phyloP scores from a whole-genome alignment of 2,329 filamentous ascomycete genomes.

The Fusarium cicatricum region DNA sequence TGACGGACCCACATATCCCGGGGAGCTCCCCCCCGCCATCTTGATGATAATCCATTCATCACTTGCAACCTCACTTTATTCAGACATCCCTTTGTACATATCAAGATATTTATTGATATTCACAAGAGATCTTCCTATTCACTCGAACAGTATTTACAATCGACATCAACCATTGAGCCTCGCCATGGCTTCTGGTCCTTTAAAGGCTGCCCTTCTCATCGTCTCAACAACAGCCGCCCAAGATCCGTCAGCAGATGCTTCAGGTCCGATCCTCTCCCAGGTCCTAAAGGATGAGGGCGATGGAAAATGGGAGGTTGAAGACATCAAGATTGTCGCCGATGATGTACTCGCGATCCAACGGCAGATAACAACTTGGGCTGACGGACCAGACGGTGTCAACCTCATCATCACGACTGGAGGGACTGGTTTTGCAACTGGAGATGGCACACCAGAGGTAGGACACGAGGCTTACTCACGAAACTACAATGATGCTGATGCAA shows the following conservation, averaged over 20 bases:
- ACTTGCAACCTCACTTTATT: slow-evolving; percentile 1
- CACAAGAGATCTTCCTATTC: not conserved
- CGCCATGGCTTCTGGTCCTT: slow-evolving; percentile 46
- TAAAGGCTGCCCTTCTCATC: slow-evolving; percentile 82
- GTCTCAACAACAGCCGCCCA: slow-evolving; percentile 89
- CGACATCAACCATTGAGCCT: not conserved
- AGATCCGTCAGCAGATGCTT: slow-evolving; percentile 81
- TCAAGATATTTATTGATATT: not conserved
- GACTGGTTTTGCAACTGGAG: slow-evolving; percentile 87
- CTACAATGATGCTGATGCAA: not conserved
- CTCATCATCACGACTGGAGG: slow-evolving; percentile 90
- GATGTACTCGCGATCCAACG: slow-evolving; percentile 77
- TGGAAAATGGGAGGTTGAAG: slow-evolving; percentile 74
- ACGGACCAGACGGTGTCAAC: slow-evolving; percentile 70
- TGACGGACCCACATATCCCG: slow-evolving; percentile 29
- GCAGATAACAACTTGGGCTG: slow-evolving; percentile 76
- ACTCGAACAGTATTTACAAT: not conserved
- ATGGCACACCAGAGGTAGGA: slow-evolving; percentile 85
- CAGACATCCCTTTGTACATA: not conserved
- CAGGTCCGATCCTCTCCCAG: slow-evolving; percentile 70
- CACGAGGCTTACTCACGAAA: not conserved
- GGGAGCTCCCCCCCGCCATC: slow-evolving; percentile 32
- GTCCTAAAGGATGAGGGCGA: slow-evolving; percentile 73
- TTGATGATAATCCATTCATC: not conserved
- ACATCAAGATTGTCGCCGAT: slow-evolving; percentile 82